phyloP scores from a whole-genome alignment of 371 early-diverging fungal species.

The Lichtheimia hyalospora region DNA sequence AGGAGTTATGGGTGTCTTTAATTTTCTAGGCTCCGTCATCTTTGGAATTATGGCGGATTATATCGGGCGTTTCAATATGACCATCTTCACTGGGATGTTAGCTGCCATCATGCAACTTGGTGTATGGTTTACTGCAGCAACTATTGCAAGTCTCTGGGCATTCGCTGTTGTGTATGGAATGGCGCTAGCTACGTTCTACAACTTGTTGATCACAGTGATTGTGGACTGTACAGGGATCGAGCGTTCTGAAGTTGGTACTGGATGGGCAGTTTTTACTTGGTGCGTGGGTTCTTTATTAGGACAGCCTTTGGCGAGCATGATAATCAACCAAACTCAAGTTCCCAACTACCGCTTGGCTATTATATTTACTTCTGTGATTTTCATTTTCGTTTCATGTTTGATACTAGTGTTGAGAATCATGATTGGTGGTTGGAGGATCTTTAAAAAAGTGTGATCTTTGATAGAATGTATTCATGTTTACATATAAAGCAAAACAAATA shows the following conservation, averaged over 20 bases:
- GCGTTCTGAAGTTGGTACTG: slow-evolving; percentile 51
- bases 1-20: slow-evolving; percentile 48
- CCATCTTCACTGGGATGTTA: slow-evolving; percentile 45
- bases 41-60: slow-evolving; percentile 53
- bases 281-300: slow-evolving; percentile 53
- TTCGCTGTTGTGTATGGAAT: slow-evolving; percentile 52
- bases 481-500: too few relatives aligned
- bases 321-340: slow-evolving; percentile 21
- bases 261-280: slow-evolving; percentile 46
- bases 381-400: slow-evolving; percentile 24
- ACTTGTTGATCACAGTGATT: slow-evolving; percentile 45
- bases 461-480: too few relatives aligned
- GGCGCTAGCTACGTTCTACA: slow-evolving; percentile 54
- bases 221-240: slow-evolving; percentile 54
- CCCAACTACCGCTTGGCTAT: slow-evolving; percentile 20
- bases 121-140: slow-evolving; percentile 44
- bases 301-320: slow-evolving; percentile 48
- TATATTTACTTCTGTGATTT: slow-evolving; percentile 20
- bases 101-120: slow-evolving; percentile 36
- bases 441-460: background rate
- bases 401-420: slow-evolving; percentile 22
- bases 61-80: slow-evolving; percentile 58
- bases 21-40: slow-evolving; percentile 41
- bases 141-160: slow-evolving; percentile 34
- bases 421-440: slow-evolving; percentile 24